A percentile compares a stretch with the other conserved stretches of the same genome.
These are phyloP conservation scores for Hypsizygus ulmarius DNA, from an alignment of 1,284 basidiomycete species.

Conservation along the genomic window DNA sequence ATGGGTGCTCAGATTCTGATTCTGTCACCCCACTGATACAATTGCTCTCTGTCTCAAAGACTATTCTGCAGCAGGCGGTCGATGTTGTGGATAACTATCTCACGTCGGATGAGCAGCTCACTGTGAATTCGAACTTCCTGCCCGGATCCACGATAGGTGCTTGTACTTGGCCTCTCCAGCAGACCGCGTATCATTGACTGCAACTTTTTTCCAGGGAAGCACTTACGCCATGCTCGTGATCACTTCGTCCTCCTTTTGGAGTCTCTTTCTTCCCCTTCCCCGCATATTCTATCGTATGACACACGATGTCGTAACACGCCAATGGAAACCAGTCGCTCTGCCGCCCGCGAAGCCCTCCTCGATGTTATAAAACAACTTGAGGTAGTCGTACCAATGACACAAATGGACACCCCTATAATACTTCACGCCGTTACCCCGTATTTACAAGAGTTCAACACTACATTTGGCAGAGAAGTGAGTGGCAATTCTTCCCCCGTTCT, in stretches of 20 bases:
- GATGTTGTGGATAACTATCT: conserved; percentile 66
- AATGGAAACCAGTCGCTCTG: conserved; percentile 68
- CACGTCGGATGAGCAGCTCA: conserved; percentile 64
- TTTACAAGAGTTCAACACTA: conserved; percentile 69
- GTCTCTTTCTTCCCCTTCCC: conserved; percentile 46
- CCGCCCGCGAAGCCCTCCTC: conserved; percentile 55
- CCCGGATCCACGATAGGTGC: conserved; percentile 81
- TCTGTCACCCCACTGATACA: conserved; percentile 35
- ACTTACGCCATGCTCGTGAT: conserved; percentile 77
- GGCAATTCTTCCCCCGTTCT: not conserved
- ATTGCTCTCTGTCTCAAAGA: conserved; percentile 62
- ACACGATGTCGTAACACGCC: conserved; percentile 71
- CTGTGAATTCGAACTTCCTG: conserved; percentile 61
- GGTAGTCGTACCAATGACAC: conserved; percentile 45
- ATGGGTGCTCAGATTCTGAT: conserved; percentile 12
- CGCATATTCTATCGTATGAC: conserved; percentile 71
- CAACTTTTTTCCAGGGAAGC: conserved; percentile 56
- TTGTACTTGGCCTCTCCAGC: not conserved
- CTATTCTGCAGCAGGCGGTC: conserved; percentile 66
- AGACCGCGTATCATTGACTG: conserved; percentile 6
- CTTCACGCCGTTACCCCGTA: conserved; percentile 79
- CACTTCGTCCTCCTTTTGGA: conserved; percentile 70
- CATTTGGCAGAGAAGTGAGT: conserved; percentile 76
- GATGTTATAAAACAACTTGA: conserved; percentile 58
- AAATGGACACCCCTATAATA: conserved; percentile 55